Conservation (phyloP, 805 yeast genomes). For the Kluyveromyces wickerhamii region DNA sequence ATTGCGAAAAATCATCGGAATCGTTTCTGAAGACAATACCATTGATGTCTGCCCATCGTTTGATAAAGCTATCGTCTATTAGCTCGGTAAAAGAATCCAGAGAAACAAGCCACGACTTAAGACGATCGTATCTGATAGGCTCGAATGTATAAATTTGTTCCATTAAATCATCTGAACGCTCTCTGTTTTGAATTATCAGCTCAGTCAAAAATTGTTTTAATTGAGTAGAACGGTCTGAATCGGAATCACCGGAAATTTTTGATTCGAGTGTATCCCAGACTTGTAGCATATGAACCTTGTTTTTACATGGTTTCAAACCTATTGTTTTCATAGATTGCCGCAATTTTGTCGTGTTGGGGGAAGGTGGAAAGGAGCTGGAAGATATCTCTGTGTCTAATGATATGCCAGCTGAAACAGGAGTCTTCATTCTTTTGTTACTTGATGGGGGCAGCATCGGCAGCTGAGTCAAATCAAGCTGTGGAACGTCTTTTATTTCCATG, state of each 20-base stretch:
- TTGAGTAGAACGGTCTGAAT: conserved; percentile 11
- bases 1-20: background rate
- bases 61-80: conserved; percentile 23
- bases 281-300: conserved; percentile 23
- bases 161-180: conserved; percentile 13
- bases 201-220: conserved; percentile 18
- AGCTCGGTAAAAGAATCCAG: conserved; percentile 22
- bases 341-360: conserved; percentile 22
- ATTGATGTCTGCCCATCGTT: conserved; percentile 28
- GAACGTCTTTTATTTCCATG: conserved; percentile 3
- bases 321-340: conserved; percentile 17
- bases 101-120: conserved; percentile 14
- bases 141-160: conserved; percentile 26
- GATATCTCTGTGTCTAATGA: background rate
- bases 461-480: background rate
- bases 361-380: conserved; percentile 3
- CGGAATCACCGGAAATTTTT: conserved; percentile 10
- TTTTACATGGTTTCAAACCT: conserved; percentile 25
- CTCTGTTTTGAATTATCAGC: conserved; percentile 11
- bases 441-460: background rate
- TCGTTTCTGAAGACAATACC: conserved; percentile 23
- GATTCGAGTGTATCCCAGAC: conserved; percentile 25
- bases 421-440: background rate
- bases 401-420: background rate
- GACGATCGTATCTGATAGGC: conserved; percentile 18